phyloP scores from a whole-genome alignment of 371 early-diverging fungal genomes.

The Mortierella sp. region DNA sequence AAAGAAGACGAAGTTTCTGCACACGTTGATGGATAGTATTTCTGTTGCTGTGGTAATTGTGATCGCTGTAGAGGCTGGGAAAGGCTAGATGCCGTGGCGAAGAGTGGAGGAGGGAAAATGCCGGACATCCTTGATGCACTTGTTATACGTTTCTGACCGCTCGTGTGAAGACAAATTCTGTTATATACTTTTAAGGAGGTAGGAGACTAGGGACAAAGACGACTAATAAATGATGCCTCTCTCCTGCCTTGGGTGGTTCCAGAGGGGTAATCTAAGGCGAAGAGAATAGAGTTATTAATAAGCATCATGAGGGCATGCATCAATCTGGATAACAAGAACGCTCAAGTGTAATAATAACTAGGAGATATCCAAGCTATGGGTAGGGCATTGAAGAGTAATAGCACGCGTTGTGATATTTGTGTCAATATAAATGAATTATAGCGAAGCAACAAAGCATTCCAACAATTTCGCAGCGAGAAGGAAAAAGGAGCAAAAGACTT shows the following conservation, averaged over 20 bases:
- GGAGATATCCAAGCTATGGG: too few relatives aligned
- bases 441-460: neutral
- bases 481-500: neutral
- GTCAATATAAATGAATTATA: too few relatives aligned
- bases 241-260: conserved; percentile 5
- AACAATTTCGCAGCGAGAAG: neutral
- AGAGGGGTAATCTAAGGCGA: conserved; percentile 1
- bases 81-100: conserved; percentile 2
- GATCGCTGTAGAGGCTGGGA: neutral
- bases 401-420: too few relatives aligned
- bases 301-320: neutral
- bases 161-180: neutral
- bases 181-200: conserved; percentile 5
- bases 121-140: conserved; percentile 10
- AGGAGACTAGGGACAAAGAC: conserved; percentile 16
- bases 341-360: too few relatives aligned
- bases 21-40: neutral
- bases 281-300: conserved; percentile 17
- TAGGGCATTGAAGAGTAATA: too few relatives aligned
- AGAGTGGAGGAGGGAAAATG: conserved; percentile 36
- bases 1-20: neutral
- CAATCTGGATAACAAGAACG: neutral
- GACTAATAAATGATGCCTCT: neutral
- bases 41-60: neutral
- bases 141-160: neutral